Base-by-base conservation (phyloP, 2,329 filamentous ascomycete species). In the Zymoseptoria ardabiliae region DNA sequence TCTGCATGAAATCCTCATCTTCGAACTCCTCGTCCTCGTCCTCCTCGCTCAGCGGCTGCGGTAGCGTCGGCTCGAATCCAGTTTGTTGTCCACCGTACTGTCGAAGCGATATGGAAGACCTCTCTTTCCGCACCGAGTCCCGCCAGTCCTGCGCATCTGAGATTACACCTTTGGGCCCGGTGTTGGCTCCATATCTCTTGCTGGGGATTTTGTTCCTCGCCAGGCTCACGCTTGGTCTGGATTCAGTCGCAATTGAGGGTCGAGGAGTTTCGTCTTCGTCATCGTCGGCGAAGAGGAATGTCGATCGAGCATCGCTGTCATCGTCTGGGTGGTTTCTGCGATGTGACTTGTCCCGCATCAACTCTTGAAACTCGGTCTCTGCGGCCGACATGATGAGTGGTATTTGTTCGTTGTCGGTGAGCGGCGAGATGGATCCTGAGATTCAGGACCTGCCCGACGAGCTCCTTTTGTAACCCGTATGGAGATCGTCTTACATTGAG, bases 111-210 rank as follows among this genome's bases (percentile, higher is more conserved):
- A 48, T 22, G 17, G 50, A 51, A 21, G 50, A 51, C 54, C 58
- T 52, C 23, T 60, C 57, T 20, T 60, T 49, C 55, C 68, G 59
- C 22, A 61, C 63, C n/a, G 70, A 70, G 56, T 72, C 71, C 49
- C 67, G 87, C 73, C 88, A 93, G 69, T 86, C 85, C 69, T 89
- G 82, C 45, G 90, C 90, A 71, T 94, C 90, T 67, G 89, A 88
- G 70, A 94, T 93, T 73, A 94, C 90, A 63, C 90, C 90, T 78
- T 93, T 93, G 66, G 91, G 89, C 53, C 90, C 90, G 2, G 89
- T 93, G 66, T 89, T 86, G 65, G 85, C 82, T 59, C 87, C 86
- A 56, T 78, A 84, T 72, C 89, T 73, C 61, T 89, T 82, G 70
- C 81, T 82, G 69, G 89, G 74, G 72, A 80, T 76, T 67, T 76